Evolutionary conservation across 345 rosid genomes (phyloP).

Genomic region (Dimocarpus longan): DNA sequence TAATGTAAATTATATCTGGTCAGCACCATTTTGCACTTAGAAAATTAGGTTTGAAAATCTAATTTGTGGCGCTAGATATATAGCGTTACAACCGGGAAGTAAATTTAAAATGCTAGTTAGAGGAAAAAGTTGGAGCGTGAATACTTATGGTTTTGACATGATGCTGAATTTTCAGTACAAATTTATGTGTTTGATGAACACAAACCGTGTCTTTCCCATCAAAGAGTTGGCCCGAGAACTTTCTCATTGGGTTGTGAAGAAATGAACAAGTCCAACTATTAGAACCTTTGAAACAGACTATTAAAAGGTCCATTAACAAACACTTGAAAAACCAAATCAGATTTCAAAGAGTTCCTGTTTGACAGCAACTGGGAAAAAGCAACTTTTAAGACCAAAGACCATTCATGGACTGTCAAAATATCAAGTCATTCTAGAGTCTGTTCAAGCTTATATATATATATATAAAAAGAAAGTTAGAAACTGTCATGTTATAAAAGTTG

Average conservation of each 20-base stretch:
- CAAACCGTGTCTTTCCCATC: conserved; percentile 24
- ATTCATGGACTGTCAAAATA: not conserved
- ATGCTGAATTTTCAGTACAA: no score
- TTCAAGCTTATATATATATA: not conserved
- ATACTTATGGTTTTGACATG: no score
- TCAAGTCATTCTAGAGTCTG: not conserved
- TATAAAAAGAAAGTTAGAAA: no score
- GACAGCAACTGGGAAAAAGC: not conserved
- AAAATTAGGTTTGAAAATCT: no score
- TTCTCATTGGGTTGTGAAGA: not conserved
- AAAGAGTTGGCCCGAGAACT: conserved; percentile 3
- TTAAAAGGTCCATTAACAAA: not conserved
- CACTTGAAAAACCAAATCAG: not conserved
- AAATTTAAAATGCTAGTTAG: no score
- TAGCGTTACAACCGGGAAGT: no score
- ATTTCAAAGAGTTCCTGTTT: not conserved
- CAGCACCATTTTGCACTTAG: no score
- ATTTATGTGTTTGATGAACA: not conserved
- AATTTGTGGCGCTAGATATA: no score
- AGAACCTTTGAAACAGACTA: conserved; percentile 10
- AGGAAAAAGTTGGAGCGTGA: no score
- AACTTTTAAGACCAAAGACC: not conserved
- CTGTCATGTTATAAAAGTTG: not conserved
- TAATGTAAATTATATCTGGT: no score
- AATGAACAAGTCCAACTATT: conserved; percentile 15